phyloP scores from a whole-genome alignment of 148 eudicot species.

The Rhododendron griersonianum region DNA sequence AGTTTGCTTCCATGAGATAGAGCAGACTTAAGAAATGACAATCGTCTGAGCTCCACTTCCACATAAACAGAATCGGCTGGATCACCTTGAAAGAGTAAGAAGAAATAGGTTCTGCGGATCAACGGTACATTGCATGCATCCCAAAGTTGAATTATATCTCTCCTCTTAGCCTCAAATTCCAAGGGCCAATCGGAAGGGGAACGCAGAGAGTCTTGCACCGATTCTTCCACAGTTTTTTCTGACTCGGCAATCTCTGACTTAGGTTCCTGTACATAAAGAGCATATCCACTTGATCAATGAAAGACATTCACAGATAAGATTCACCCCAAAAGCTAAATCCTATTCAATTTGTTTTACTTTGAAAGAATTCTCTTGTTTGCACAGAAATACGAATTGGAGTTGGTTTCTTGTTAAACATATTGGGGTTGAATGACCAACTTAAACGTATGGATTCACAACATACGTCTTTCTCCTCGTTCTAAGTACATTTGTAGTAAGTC shows the following conservation, averaged over 20 bases:
- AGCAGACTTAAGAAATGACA: constrained; percentile 68
- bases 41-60: constrained; percentile 84
- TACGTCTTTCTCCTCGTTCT: background rate
- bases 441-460: background rate
- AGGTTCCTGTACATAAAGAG: constrained; percentile 19
- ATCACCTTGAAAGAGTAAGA: constrained; percentile 85
- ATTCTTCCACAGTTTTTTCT: constrained; percentile 10
- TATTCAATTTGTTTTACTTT: background rate
- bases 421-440: background rate
- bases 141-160: constrained; percentile 75
- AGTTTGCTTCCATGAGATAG: constrained; percentile 43
- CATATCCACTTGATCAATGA: constrained; percentile 4
- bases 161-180: constrained; percentile 62
- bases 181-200: constrained; percentile 38
- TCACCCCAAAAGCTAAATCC: background rate
- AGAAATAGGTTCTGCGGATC: constrained; percentile 78
- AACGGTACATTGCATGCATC: constrained; percentile 70
- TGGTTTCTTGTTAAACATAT: background rate
- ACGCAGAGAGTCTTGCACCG: constrained; percentile 21
- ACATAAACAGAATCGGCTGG: constrained; percentile 81
- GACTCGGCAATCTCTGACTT: constrained; percentile 28
- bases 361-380: background rate
- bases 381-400: background rate
- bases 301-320: background rate
- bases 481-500: background rate